Evolutionary conservation across 176 grass and related monocot species (phyloP), one percentile per base, ranked within the genome.

Genomic region (Guadua angustifolia): DNA sequence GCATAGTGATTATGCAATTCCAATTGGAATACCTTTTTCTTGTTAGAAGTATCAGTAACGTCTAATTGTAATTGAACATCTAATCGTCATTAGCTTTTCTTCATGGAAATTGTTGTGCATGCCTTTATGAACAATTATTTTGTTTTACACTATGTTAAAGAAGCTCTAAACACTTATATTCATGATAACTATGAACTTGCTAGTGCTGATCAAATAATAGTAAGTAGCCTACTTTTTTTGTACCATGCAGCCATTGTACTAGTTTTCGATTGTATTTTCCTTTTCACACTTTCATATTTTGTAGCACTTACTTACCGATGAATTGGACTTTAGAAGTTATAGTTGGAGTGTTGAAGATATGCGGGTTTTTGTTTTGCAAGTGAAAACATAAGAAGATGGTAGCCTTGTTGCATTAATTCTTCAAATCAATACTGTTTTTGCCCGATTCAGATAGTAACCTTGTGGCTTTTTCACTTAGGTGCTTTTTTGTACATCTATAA

Each of bases 1-100:
- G 4, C 3, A 53, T 60, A 22, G 25, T 52, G 35, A 52, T 86
- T 79, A 83, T 86, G 51, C 47, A 46, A 22, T 60, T 69, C 80
- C 17, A 47, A 58, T 16, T 58, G 55, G 38, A 82, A 5, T 71
- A 12, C 18, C 19, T 14, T 67, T 57, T 33, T 80, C 9, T 42
- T 71, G 58, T 73, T 86, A 58, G 2, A 46, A 58, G 17, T 67
- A 2, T 61, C 14, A 18, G 19, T 80, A 40, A 8, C 25, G 18
- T 76, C 35, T 62, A 55, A 70, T 46, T 81, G 66, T 61, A 60
- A 40, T 19, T 47, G 40, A 43, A 43, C 62, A 66, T 49, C 26
- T 49, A 58, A 0, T 29, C 35, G 56, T 44, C 35, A 36, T 16
- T 55, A 74, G 22, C 22, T 86, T 50, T 42, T 49, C 33, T 74